Percentiles rank a stretch among this genome's conserved stretches.
Evolutionary conservation across 192 early-diverging fungal genomes (phyloP).

Genomic region (Coemansia sp.): DNA sequence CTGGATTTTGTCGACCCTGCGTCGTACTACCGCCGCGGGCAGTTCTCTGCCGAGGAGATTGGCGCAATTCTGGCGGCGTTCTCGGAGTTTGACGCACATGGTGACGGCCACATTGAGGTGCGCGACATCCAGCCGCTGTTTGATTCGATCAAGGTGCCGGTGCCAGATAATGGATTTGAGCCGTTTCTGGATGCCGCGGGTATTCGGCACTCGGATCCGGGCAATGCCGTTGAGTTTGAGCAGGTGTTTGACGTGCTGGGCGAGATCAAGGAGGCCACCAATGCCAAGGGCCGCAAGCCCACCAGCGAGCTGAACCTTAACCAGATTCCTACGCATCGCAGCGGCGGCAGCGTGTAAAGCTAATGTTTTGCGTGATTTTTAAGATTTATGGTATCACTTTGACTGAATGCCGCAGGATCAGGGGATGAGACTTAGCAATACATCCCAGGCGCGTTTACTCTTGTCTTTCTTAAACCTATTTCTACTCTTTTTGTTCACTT

Average conservation of each 20-base stretch:
- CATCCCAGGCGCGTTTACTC: background rate
- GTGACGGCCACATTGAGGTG: conserved; percentile 48
- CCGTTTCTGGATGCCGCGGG: conserved; percentile 21
- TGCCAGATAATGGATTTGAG: conserved; percentile 15
- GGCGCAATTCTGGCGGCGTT: conserved; percentile 53
- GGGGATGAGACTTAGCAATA: too few relatives aligned
- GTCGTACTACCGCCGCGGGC: conserved; percentile 55
- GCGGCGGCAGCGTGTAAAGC: conserved; percentile 53
- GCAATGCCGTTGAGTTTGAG: conserved; percentile 50
- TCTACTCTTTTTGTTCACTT: background rate
- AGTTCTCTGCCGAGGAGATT: conserved; percentile 56
- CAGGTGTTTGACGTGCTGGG: conserved; percentile 41
- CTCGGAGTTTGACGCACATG: conserved; percentile 48
- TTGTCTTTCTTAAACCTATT: background rate
- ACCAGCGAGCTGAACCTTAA: conserved; percentile 36
- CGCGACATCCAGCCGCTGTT: conserved; percentile 44
- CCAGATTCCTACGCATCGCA: conserved; percentile 55
- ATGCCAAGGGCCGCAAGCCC: conserved; percentile 30
- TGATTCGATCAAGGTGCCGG: conserved; percentile 34
- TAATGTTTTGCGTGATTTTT: too few relatives aligned
- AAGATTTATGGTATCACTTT: too few relatives aligned
- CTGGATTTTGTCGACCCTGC: conserved; percentile 49
- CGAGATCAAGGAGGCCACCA: conserved; percentile 48
- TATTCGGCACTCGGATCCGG: conserved; percentile 16
- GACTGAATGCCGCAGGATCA: too few relatives aligned